These are phyloP conservation scores for Knufia fluminis DNA, from an alignment of 2,329 filamentous ascomycete species.

Conservation along the genomic window DNA sequence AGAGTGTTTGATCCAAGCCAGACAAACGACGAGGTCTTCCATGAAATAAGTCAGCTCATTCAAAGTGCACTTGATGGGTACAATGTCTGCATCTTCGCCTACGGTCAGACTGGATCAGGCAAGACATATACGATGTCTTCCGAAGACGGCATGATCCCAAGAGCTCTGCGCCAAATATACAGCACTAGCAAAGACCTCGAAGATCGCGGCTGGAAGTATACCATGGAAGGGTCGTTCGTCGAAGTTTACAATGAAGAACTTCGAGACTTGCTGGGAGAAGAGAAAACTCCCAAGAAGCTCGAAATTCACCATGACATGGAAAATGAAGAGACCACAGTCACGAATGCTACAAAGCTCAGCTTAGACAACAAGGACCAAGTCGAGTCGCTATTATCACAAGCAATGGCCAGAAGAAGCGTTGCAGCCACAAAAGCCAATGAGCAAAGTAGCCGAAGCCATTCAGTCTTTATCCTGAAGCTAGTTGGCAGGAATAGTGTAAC, in stretches of 20 bases:
- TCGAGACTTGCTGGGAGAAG: conserved; percentile 72
- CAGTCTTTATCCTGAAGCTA: conserved; percentile 79
- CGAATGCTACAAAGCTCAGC: conserved; percentile 66
- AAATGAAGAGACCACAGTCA: conserved; percentile 71
- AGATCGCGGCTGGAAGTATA: conserved; percentile 90
- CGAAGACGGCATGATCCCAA: conserved; percentile 85
- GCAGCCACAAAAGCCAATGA: conserved; percentile 97
- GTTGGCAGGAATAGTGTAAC: conserved; percentile 61
- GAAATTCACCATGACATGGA: conserved; percentile 80
- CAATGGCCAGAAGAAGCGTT: conserved; percentile 78
- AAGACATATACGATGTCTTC: conserved; percentile 97
- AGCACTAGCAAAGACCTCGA: conserved; percentile 71
- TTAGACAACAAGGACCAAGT: conserved; percentile 74
- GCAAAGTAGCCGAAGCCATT: conserved; percentile 86
- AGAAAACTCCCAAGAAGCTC: conserved; percentile 75
- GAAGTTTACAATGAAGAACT: conserved; percentile 98
- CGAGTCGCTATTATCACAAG: conserved; percentile 67
- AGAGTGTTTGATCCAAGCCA: conserved; percentile 74
- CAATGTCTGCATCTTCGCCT: conserved; percentile 98
- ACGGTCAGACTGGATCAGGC: conserved; percentile 92
- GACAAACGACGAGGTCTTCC: conserved; percentile 80
- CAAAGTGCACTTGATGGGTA: conserved; percentile 95
- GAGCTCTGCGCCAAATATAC: conserved; percentile 88
- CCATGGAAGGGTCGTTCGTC: conserved; percentile 88
- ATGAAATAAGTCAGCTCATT: conserved; percentile 91